Evolutionary conservation across 1,284 basidiomycete genomes (phyloP).

Genomic region (Hypsizygus ulmarius): DNA sequence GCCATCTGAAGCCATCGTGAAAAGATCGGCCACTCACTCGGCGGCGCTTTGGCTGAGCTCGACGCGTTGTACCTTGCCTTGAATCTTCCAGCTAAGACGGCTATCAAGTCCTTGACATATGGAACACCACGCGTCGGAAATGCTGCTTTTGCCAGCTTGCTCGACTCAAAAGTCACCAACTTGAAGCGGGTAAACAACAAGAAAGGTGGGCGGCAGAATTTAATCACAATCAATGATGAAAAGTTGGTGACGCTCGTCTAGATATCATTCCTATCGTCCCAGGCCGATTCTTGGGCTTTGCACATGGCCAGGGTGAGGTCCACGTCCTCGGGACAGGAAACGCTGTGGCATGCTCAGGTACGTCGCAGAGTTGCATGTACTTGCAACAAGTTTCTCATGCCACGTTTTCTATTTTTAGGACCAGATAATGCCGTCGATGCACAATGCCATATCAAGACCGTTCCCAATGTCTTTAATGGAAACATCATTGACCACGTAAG

Average conservation of each 20-base stretch:
- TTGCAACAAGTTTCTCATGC: background rate
- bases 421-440: constrained; percentile 48
- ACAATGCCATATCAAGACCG: constrained; percentile 43
- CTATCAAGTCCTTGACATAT: constrained; percentile 46
- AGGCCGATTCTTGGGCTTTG: constrained; percentile 40
- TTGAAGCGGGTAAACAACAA: constrained; percentile 48
- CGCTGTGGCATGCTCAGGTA: constrained; percentile 41
- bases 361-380: constrained; percentile 3
- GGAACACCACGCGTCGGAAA: constrained; percentile 51
- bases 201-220: constrained; percentile 21
- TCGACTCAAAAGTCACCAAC: constrained; percentile 41
- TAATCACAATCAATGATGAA: background rate
- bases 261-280: constrained; percentile 50
- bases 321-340: constrained; percentile 27
- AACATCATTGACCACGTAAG: constrained; percentile 46
- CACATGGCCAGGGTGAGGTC: constrained; percentile 39
- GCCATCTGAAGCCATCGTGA: background rate
- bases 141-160: constrained; percentile 34
- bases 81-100: constrained; percentile 40
- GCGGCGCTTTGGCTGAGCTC: constrained; percentile 54
- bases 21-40: constrained; percentile 55
- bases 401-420: constrained; percentile 23
- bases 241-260: background rate
- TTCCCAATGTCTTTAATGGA: constrained; percentile 42
- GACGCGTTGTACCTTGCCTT: constrained; percentile 49